Conservation (phyloP, 306 rosid species). For the Benincasa hispida region DNA sequence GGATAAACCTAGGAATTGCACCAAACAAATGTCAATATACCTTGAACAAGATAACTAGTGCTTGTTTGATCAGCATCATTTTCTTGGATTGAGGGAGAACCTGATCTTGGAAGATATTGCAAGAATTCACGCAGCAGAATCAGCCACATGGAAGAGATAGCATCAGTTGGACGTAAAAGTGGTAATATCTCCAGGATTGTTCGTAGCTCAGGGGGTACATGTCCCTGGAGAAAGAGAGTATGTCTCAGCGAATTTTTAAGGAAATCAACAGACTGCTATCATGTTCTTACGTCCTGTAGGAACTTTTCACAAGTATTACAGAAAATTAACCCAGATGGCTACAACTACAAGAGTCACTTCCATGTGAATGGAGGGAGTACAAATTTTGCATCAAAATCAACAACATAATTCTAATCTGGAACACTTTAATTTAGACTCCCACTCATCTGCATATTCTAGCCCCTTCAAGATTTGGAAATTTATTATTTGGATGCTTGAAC, state of each 20-base stretch:
- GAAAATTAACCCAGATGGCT: neutral
- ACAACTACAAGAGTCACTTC: neutral
- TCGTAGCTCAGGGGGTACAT: slow-evolving; percentile 75
- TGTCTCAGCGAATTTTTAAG: slow-evolving; percentile 1
- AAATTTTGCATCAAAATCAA: neutral
- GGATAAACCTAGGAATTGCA: slow-evolving; percentile 16
- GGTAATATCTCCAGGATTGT: slow-evolving; percentile 76
- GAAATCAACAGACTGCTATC: neutral
- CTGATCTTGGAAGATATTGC: slow-evolving; percentile 73
- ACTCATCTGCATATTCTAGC: neutral
- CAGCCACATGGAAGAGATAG: slow-evolving; percentile 79
- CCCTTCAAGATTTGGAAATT: neutral
- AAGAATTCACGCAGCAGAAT: slow-evolving; percentile 61
- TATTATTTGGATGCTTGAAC: neutral
- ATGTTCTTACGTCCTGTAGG: neutral
- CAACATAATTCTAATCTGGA: neutral
- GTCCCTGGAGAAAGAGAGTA: slow-evolving; percentile 41
- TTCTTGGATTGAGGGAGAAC: slow-evolving; percentile 38
- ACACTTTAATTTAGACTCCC: neutral
- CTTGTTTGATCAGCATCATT: slow-evolving; percentile 41
- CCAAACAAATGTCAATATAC: slow-evolving; percentile 27
- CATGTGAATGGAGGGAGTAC: neutral
- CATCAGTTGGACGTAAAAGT: slow-evolving; percentile 54
- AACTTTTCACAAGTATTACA: neutral
- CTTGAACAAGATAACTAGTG: slow-evolving; percentile 33